These are phyloP conservation scores for Letharia lupina DNA, from an alignment of 495 filamentous ascomycete species.

Conservation along the genomic window DNA sequence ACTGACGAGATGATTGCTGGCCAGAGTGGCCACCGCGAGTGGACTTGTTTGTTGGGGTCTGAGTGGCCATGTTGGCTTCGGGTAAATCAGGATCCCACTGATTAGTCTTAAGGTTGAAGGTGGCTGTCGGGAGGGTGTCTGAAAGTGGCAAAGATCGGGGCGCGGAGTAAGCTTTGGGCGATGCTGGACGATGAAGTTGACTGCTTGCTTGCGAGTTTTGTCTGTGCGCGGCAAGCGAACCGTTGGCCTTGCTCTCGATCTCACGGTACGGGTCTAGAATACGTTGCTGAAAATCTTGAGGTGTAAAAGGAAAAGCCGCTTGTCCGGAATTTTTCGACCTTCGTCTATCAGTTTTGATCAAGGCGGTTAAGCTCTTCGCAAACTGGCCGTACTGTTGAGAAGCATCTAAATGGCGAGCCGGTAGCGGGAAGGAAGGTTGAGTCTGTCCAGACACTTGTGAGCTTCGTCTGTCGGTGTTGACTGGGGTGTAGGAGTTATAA, in stretches of 20 bases:
- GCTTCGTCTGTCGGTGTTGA: background rate
- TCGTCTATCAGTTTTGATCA: background rate
- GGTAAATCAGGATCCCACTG: conserved; percentile 3
- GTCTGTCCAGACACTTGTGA: background rate
- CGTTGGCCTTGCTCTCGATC: background rate
- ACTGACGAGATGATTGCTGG: background rate
- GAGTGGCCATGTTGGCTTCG: background rate
- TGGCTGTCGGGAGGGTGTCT: background rate
- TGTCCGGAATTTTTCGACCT: background rate
- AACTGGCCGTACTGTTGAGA: background rate
- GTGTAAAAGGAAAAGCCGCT: background rate
- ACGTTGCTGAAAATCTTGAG: background rate
- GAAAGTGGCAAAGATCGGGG: background rate
- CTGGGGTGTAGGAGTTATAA: background rate
- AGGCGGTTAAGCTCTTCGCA: background rate
- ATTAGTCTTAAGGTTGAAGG: background rate
- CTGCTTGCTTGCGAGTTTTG: background rate
- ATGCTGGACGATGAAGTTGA: background rate
- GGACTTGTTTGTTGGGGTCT: background rate
- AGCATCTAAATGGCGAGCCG: background rate
- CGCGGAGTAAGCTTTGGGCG: background rate
- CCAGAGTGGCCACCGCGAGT: background rate
- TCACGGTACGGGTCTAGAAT: background rate
- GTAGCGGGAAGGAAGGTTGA: background rate
- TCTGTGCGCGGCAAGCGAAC: background rate